Evolutionary conservation across 371 early-diverging fungal genomes (phyloP).

Genomic region (Neoconidiobolus thromboides): DNA sequence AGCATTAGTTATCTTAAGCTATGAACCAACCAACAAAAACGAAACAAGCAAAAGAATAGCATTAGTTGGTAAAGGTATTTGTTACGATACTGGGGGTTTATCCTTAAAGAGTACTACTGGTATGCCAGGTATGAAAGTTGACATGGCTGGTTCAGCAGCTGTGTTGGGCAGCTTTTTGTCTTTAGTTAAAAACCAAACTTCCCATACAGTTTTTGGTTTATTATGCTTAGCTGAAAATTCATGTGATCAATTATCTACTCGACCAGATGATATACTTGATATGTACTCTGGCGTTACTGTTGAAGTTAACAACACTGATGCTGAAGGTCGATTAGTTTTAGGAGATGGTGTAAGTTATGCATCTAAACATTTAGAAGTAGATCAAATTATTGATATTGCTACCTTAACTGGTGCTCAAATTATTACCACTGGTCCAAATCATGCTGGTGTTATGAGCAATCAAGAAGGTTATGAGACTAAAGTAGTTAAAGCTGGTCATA

Average conservation of each 20-base stretch:
- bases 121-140: slow-evolving; percentile 7
- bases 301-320: slow-evolving; percentile 9
- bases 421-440: slow-evolving; percentile 1
- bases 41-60: not conserved
- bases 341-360: slow-evolving; percentile 8
- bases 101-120: slow-evolving; percentile 4
- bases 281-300: slow-evolving; percentile 4
- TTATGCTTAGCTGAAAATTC: slow-evolving; percentile 7
- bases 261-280: slow-evolving; percentile 1
- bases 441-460: slow-evolving; percentile 6
- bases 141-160: slow-evolving; percentile 7
- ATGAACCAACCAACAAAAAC: not conserved
- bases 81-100: slow-evolving; percentile 8
- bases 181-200: not conserved
- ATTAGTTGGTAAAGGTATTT: slow-evolving; percentile 9
- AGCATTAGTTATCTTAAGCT: not conserved
- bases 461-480: not conserved
- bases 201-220: slow-evolving; percentile 1
- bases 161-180: slow-evolving; percentile 5
- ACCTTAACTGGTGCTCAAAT: slow-evolving; percentile 7
- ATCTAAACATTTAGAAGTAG: not conserved
- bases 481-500: slow-evolving; percentile 8
- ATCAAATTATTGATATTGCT: slow-evolving; percentile 6
- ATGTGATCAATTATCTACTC: slow-evolving; percentile 5
- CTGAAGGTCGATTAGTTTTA: slow-evolving; percentile 8